A percentile compares a stretch with the other conserved stretches of the same genome.
These are phyloP conservation scores for Incumbomyces delicatus DNA, from an alignment of 2,329 filamentous ascomycete genomes.

Conservation along the genomic window DNA sequence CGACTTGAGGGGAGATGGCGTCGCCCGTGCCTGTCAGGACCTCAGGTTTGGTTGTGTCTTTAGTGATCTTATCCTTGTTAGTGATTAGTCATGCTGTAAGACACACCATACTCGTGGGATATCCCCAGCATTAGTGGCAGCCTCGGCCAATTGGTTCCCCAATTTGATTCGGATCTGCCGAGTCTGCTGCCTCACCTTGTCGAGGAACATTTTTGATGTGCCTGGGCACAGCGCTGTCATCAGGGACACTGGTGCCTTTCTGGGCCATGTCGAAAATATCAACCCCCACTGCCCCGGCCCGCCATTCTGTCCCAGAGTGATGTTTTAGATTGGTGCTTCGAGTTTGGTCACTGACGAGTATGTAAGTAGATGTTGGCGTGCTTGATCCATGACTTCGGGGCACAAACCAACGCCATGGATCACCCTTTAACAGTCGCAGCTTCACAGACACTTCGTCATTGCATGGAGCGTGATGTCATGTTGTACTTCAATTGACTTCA, in stretches of 20 bases:
- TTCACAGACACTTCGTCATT: too few species aligned
- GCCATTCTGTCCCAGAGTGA: not conserved
- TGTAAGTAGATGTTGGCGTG: too few species aligned
- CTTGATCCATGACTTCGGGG: too few species aligned
- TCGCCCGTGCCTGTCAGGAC: constrained; percentile 34
- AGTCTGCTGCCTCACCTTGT: constrained; percentile 35
- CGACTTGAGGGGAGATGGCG: constrained; percentile 27
- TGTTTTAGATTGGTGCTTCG: not conserved
- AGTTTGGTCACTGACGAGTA: too few species aligned
- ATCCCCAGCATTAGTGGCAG: constrained; percentile 40
- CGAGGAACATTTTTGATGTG: constrained; percentile 40
- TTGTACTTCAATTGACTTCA: too few species aligned
- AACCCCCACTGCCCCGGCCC: constrained; percentile 27
- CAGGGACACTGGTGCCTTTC: constrained; percentile 30
- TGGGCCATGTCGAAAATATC: constrained; percentile 32
- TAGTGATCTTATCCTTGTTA: constrained; percentile 10
- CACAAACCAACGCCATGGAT: too few species aligned
- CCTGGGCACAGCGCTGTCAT: constrained; percentile 37
- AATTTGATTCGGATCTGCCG: constrained; percentile 27
- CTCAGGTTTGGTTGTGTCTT: constrained; percentile 29
- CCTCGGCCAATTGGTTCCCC: constrained; percentile 30
- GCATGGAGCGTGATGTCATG: too few species aligned
- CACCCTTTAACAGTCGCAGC: too few species aligned
- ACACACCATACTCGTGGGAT: constrained; percentile 29
- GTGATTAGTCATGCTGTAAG: not conserved